Percentiles rank a stretch among this genome's conserved stretches.
These are phyloP conservation scores for Saccharomyces hybrid DNA, from an alignment of 1,139 yeast genomes.

Conservation along the genomic window DNA sequence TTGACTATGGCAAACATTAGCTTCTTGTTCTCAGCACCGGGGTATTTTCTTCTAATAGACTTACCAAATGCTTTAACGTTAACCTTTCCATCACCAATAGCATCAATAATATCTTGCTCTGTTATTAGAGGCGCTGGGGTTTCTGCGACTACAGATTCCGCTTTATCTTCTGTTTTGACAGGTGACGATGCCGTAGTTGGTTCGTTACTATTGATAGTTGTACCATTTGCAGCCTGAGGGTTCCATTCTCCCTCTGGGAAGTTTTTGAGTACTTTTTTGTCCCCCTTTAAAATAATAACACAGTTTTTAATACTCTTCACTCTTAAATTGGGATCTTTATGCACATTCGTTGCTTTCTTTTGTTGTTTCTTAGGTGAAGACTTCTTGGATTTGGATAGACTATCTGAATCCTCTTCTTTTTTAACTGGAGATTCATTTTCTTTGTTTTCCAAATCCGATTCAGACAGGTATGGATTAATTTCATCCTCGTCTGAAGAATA, in stretches of 20 bases:
- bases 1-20: constrained; percentile 62
- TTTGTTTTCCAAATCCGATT: constrained; percentile 57
- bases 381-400: constrained; percentile 18
- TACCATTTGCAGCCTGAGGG: constrained; percentile 47
- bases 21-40: constrained; percentile 56
- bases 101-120: constrained; percentile 60
- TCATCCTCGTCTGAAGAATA: constrained; percentile 80
- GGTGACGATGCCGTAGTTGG: constrained; percentile 9
- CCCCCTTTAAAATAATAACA: constrained; percentile 58
- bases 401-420: constrained; percentile 38
- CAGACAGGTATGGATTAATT: constrained; percentile 71
- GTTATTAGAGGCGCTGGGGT: constrained; percentile 38
- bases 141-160: constrained; percentile 24
- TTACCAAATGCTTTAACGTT: constrained; percentile 56
- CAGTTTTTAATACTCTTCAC: constrained; percentile 55
- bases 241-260: constrained; percentile 85
- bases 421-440: constrained; percentile 43
- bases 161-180: constrained; percentile 5
- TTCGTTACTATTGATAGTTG: constrained; percentile 11
- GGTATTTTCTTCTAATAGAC: constrained; percentile 53
- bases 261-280: constrained; percentile 48
- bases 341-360: not conserved
- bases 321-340: constrained; percentile 34
- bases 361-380: constrained; percentile 24
- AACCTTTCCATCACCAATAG: constrained; percentile 37